phyloP scores from a whole-genome alignment of 2,329 filamentous ascomycete species.

The Calonectria henricotiae region DNA sequence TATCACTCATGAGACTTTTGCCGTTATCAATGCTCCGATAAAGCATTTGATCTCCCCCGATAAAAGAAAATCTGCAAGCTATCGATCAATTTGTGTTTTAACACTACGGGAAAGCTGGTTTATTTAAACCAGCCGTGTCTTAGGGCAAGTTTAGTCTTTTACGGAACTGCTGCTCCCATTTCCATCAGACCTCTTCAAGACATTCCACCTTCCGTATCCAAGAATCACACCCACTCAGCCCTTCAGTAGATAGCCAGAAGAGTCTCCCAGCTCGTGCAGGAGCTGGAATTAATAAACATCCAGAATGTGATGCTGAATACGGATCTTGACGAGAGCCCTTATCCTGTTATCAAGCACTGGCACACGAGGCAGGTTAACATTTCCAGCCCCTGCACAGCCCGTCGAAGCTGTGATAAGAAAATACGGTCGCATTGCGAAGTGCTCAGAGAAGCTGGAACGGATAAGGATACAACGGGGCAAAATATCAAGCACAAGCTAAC shows the following conservation, averaged over 20 bases:
- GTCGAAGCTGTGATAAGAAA: too few relatives aligned
- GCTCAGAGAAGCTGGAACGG: too few relatives aligned
- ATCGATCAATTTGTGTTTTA: background rate
- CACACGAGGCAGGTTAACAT: background rate
- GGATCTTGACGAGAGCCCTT: background rate
- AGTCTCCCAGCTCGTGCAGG: background rate
- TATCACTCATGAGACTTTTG: background rate
- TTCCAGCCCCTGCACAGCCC: too few relatives aligned
- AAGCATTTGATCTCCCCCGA: background rate
- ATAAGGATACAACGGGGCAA: too few relatives aligned
- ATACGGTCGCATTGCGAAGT: too few relatives aligned
- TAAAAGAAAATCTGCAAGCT: background rate
- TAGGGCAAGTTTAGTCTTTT: too few relatives aligned
- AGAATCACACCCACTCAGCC: background rate
- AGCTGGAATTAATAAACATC: background rate
- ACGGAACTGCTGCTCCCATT: background rate
- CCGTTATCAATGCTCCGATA: slow-evolving; percentile 4
- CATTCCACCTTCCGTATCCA: background rate
- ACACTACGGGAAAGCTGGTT: background rate
- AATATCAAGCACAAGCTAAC: too few relatives aligned
- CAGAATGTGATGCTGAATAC: background rate
- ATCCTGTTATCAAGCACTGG: background rate
- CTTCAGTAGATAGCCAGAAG: background rate
- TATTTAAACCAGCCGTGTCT: background rate
- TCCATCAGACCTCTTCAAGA: background rate